Base-by-base conservation (phyloP, 352 stramenopile genomes). In the Albugo laibachii region DNA sequence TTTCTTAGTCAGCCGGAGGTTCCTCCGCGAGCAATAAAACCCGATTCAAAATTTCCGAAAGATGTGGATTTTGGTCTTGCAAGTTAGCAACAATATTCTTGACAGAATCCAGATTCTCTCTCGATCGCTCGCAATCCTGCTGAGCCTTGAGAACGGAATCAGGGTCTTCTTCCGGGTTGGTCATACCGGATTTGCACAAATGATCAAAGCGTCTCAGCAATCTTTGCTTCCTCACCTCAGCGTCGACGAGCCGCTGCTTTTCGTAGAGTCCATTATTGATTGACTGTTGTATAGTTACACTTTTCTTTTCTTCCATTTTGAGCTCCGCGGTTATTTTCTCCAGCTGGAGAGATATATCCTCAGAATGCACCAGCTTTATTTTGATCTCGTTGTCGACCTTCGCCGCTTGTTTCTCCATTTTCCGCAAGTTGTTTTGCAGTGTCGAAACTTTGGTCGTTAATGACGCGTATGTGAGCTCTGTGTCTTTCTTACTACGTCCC, bases 241-340 rank as follows among this genome's bases (percentile, higher is more conserved):
- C 73, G 48, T 93, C 78, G 20, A 87, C 79, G 44, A 78, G 82
- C 15, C 78, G 63, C 56, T 95, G 85, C 43, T 94, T 94, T 27
- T 95, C 81, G 55, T 95, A 97, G 19, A 95, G 57, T 36, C 68
- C 62, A 39, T 67, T 59, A 62, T 95, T 94, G 50, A 96, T 92
- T 20, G 56, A 52, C 11, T 66, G 66, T 58, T 95, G 82, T 3
- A 93, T 64, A 6, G 50, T 58, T 38, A 75, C 57, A 2, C 58
- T 58, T 15, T 61, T 66, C 53, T 88, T 71, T 50, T 86, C 73
- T 21, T 83, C 65, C 11, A 81, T 62, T 45, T 86, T 76, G n/a
- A 96, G 63, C 48, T 92, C 67, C 13, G 68, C 59, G 0, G 61
- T 73, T 12, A 79, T 60, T 44, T 88, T 85, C 31, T 91, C 71